Conservation (phyloP, 371 early-diverging fungal species). For the Fennellomyces sp. region DNA sequence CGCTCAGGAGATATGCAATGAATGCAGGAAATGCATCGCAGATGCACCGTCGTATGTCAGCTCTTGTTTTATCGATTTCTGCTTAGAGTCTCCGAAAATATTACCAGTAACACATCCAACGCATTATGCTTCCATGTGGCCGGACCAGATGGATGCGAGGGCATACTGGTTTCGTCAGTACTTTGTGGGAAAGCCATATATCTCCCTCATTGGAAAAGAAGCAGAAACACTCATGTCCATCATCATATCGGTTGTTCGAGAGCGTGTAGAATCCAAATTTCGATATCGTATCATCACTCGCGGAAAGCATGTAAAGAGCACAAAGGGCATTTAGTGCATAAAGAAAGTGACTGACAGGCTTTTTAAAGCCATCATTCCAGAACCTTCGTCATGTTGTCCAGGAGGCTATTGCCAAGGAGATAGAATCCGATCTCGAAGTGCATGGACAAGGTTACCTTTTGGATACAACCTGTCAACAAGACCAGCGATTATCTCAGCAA, state of each 20-base stretch:
- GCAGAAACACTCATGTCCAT: slow-evolving; percentile 12
- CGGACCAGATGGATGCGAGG: slow-evolving; percentile 35
- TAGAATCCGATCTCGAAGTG: slow-evolving; percentile 23
- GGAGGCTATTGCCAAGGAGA: slow-evolving; percentile 35
- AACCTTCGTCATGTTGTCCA: slow-evolving; percentile 24
- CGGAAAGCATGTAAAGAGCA: background rate
- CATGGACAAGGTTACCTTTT: slow-evolving; percentile 20
- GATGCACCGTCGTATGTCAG: slow-evolving; percentile 9
- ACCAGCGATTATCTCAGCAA: background rate
- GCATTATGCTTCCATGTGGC: slow-evolving; percentile 21
- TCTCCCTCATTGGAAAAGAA: slow-evolving; percentile 30
- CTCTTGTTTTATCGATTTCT: slow-evolving; percentile 4
- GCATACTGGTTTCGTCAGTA: slow-evolving; percentile 46
- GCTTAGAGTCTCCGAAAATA: slow-evolving; percentile 8
- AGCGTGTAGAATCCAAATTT: slow-evolving; percentile 16
- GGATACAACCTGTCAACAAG: slow-evolving; percentile 1
- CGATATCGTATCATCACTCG: slow-evolving; percentile 3
- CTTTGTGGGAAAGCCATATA: slow-evolving; percentile 50
- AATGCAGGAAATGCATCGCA: slow-evolving; percentile 10
- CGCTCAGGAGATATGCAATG: slow-evolving; percentile 15
- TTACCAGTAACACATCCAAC: slow-evolving; percentile 5
- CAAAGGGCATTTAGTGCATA: no score
- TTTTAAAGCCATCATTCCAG: no score
- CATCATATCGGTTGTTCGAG: slow-evolving; percentile 29
- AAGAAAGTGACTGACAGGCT: no score